These are phyloP conservation scores for Paracamarosporium sp. DNA, from an alignment of 2,329 filamentous ascomycete genomes.

Conservation along the genomic window DNA sequence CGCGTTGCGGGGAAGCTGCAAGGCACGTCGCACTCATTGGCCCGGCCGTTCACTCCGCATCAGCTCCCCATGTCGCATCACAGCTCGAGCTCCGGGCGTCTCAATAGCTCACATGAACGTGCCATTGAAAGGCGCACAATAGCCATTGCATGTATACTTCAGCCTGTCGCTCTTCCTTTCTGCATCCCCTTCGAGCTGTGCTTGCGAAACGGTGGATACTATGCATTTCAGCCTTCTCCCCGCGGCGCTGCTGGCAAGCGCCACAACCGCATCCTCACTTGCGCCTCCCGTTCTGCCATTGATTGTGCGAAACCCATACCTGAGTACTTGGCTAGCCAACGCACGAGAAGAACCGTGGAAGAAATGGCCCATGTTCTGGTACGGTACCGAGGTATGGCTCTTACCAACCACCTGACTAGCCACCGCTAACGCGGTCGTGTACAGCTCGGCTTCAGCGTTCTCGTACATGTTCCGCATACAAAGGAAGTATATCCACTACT, in stretches of 20 bases:
- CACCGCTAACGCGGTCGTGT: constrained; percentile 16
- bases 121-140: constrained; percentile 1
- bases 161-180: neutral
- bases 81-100: constrained; percentile 16
- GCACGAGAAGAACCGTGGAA: constrained; percentile 79
- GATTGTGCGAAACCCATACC: constrained; percentile 59
- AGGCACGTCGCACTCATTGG: constrained; percentile 37
- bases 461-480: constrained; percentile 67
- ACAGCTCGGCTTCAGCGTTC: constrained; percentile 67
- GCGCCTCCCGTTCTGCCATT: constrained; percentile 61
- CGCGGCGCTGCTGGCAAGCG: constrained; percentile 49
- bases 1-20: no score
- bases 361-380: constrained; percentile 87
- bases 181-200: constrained; percentile 5
- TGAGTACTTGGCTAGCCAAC: constrained; percentile 64
- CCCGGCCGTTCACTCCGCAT: constrained; percentile 19
- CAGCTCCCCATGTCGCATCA: constrained; percentile 15
- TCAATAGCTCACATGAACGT: constrained; percentile 1
- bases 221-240: constrained; percentile 37
- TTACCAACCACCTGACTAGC: neutral
- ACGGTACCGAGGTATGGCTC: constrained; percentile 64
- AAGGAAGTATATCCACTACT: constrained; percentile 68
- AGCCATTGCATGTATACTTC: constrained; percentile 10
- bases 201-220: constrained; percentile 16
- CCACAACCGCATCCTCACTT: constrained; percentile 58